Conservation (phyloP, 805 yeast species). For the Maudiozyma barnettii region DNA sequence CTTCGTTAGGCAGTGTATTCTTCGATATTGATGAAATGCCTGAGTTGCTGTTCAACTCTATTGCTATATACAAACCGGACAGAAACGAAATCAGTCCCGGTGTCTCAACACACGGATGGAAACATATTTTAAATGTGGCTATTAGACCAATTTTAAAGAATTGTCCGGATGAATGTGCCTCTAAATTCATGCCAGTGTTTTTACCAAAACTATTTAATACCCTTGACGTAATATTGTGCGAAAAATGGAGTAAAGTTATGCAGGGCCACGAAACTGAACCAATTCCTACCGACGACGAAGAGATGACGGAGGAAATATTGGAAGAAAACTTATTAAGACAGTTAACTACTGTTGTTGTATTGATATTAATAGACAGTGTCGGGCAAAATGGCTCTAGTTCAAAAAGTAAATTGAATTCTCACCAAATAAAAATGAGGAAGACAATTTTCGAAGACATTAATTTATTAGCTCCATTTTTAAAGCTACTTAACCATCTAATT, state of each 20-base stretch:
- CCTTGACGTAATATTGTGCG: constrained; percentile 63
- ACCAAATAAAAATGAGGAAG: constrained; percentile 57
- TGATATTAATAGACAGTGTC: constrained; percentile 76
- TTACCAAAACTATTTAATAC: constrained; percentile 68
- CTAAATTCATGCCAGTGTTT: constrained; percentile 62
- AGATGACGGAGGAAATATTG: constrained; percentile 94
- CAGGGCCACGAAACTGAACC: constrained; percentile 34
- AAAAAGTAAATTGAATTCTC: constrained; percentile 34
- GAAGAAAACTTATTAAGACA: constrained; percentile 92
- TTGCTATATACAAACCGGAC: constrained; percentile 58
- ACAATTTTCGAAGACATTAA: constrained; percentile 54
- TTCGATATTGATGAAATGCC: constrained; percentile 83
- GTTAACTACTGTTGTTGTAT: constrained; percentile 81
- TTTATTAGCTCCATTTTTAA: constrained; percentile 69
- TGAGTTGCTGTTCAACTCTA: constrained; percentile 65
- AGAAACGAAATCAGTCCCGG: constrained; percentile 48
- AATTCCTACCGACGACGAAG: constrained; percentile 64
- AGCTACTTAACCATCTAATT: constrained; percentile 65
- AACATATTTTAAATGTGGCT: constrained; percentile 87
- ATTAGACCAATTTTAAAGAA: constrained; percentile 77
- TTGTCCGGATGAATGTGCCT: constrained; percentile 68
- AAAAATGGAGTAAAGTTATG: constrained; percentile 52
- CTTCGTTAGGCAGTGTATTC: constrained; percentile 81
- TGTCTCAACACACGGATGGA: constrained; percentile 91
- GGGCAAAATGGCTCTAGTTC: constrained; percentile 59